Evolutionary conservation across 2,329 filamentous ascomycete species (phyloP).

Genomic region (Hypoxylon sp.): DNA sequence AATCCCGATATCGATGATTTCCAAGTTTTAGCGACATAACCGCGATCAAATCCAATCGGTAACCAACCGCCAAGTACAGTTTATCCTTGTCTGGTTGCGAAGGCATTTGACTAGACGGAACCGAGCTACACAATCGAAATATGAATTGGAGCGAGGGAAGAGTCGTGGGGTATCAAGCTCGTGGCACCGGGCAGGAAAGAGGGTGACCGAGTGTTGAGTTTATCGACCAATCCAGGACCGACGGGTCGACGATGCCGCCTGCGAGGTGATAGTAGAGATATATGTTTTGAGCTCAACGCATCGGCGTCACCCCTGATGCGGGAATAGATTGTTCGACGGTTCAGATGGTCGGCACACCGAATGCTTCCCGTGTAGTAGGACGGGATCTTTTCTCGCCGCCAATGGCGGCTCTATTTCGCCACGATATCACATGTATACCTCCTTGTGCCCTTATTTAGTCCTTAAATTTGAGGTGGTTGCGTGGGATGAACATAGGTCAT

Average conservation of each 20-base stretch:
- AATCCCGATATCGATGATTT: background rate
- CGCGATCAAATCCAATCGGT: conserved; percentile 15
- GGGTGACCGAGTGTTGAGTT: conserved; percentile 1
- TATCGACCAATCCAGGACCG: conserved; percentile 24
- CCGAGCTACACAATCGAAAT: conserved; percentile 22
- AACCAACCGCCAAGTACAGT: conserved; percentile 6
- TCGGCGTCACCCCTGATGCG: conserved; percentile 9
- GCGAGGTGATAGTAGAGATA: conserved; percentile 23
- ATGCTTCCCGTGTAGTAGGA: background rate
- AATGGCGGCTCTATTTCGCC: background rate
- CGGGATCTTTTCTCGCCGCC: background rate
- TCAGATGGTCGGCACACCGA: conserved; percentile 1
- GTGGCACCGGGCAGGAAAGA: conserved; percentile 9
- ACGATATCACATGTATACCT: background rate
- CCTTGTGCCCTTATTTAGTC: background rate
- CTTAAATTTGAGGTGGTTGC: background rate
- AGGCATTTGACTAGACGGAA: conserved; percentile 4
- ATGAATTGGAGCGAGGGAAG: conserved; percentile 7
- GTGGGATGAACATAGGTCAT: background rate
- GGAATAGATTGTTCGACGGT: background rate
- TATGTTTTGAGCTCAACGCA: conserved; percentile 8
- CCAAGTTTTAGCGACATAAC: conserved; percentile 24
- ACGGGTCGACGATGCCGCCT: conserved; percentile 17
- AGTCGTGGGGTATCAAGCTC: conserved; percentile 15
- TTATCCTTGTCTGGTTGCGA: conserved; percentile 10